Conservation (phyloP, 2,329 filamentous ascomycete genomes). For the Domatiomyces globalis region DNA sequence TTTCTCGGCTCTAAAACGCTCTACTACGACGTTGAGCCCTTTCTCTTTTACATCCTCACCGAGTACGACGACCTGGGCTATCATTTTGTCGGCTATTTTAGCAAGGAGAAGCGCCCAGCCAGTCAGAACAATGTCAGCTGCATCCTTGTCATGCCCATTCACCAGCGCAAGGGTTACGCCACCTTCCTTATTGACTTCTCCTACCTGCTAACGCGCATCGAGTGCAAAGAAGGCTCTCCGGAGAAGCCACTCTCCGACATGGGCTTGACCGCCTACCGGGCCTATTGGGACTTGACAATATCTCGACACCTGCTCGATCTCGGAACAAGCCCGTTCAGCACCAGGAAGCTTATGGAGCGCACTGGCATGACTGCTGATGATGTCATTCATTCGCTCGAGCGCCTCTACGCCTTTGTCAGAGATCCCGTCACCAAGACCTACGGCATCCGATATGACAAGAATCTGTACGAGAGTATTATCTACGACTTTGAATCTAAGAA, state of each 20-base stretch:
- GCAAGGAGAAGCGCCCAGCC: slow-evolving; percentile 89
- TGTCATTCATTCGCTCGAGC: slow-evolving; percentile 85
- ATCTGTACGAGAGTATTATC: slow-evolving; percentile 77
- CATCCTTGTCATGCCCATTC: slow-evolving; percentile 88
- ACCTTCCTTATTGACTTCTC: slow-evolving; percentile 97
- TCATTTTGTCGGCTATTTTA: slow-evolving; percentile 98
- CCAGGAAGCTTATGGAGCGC: slow-evolving; percentile 36
- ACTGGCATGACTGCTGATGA: slow-evolving; percentile 95
- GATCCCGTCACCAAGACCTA: slow-evolving; percentile 82
- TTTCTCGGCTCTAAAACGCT: slow-evolving; percentile 97
- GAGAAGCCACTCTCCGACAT: slow-evolving; percentile 97
- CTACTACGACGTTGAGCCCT: slow-evolving; percentile 98
- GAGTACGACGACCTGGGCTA: slow-evolving; percentile 76
- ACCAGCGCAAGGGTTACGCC: slow-evolving; percentile 92
- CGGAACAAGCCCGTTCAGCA: slow-evolving; percentile 43
- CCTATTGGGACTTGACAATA: slow-evolving; percentile 86
- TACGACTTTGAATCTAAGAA: slow-evolving; percentile 78
- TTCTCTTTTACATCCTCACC: slow-evolving; percentile 97
- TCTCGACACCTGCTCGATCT: slow-evolving; percentile 67
- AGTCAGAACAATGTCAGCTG: slow-evolving; percentile 97
- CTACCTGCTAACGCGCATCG: slow-evolving; percentile 83
- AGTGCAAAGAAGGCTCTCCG: slow-evolving; percentile 85
- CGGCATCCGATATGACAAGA: slow-evolving; percentile 71
- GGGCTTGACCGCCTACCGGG: slow-evolving; percentile 91
- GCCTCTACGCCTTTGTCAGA: slow-evolving; percentile 71